phyloP scores from a whole-genome alignment of 2,329 filamentous ascomycete species.

The Hymenoscyphus infarciens region DNA sequence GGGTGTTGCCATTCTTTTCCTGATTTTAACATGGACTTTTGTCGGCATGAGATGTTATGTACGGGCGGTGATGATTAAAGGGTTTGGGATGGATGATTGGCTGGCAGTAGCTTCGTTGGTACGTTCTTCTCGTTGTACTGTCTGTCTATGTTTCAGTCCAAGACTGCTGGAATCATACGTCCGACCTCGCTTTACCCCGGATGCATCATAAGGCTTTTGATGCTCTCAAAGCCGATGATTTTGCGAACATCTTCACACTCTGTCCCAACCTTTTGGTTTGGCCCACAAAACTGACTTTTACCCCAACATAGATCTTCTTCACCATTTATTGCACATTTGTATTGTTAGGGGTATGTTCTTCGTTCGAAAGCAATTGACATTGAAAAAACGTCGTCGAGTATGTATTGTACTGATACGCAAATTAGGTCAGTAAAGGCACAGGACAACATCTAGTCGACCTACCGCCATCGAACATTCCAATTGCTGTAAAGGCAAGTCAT shows the following conservation, averaged over 20 bases:
- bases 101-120: slow-evolving; percentile 27
- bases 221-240: slow-evolving; percentile 5
- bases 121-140: slow-evolving; percentile 3
- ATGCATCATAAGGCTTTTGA: neutral
- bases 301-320: slow-evolving; percentile 24
- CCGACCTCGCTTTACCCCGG: neutral
- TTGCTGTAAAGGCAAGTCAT: slow-evolving; percentile 30
- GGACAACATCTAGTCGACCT: slow-evolving; percentile 28
- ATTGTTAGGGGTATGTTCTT: slow-evolving; percentile 22
- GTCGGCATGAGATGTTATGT: slow-evolving; percentile 27
- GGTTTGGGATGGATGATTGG: slow-evolving; percentile 31
- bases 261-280: neutral
- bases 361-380: neutral
- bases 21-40: slow-evolving; percentile 35
- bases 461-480: slow-evolving; percentile 24
- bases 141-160: neutral
- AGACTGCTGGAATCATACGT: neutral
- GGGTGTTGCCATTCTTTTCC: slow-evolving; percentile 37
- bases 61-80: slow-evolving; percentile 26
- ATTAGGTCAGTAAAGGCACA: slow-evolving; percentile 23
- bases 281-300: slow-evolving; percentile 2
- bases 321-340: slow-evolving; percentile 26
- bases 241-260: slow-evolving; percentile 3
- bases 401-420: neutral
- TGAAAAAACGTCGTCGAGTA: neutral